A percentile compares a stretch with the other conserved stretches of the same genome.
Evolutionary conservation across 768 basidiomycete species (phyloP).

Genomic region (Brasilioporus rufonigricans): DNA sequence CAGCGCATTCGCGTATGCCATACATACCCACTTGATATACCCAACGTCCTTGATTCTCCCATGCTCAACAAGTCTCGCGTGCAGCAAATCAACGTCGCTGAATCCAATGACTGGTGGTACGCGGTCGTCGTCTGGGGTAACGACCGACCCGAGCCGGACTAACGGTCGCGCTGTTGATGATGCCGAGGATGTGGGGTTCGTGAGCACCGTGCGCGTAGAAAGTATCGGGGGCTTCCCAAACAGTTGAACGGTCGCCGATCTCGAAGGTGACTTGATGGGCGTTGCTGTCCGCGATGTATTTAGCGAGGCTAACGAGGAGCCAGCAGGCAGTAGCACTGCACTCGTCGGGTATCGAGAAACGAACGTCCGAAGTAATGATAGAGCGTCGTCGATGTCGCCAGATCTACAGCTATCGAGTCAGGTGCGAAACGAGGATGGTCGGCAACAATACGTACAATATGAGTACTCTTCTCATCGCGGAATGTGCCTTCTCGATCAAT

Average conservation of each 20-base stretch:
- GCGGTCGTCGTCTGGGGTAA: constrained; percentile 66
- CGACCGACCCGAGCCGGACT: constrained; percentile 62
- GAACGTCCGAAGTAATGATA: constrained; percentile 61
- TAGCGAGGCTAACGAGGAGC: not conserved
- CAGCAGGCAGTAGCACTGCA: constrained; percentile 39
- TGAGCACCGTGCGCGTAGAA: constrained; percentile 57
- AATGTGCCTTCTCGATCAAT: constrained; percentile 65
- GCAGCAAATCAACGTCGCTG: constrained; percentile 72
- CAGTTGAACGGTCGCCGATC: constrained; percentile 11
- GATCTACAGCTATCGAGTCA: constrained; percentile 35
- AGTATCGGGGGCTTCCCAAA: constrained; percentile 48
- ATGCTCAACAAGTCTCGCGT: constrained; percentile 62
- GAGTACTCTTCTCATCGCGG: constrained; percentile 63
- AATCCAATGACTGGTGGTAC: constrained; percentile 82
- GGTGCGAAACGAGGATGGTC: not conserved
- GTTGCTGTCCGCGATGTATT: not conserved
- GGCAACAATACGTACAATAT: constrained; percentile 50
- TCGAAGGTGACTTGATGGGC: not conserved
- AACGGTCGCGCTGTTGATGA: constrained; percentile 47
- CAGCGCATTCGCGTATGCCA: constrained; percentile 70
- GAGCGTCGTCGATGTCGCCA: constrained; percentile 48
- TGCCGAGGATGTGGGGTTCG: constrained; percentile 15
- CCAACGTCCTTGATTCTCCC: constrained; percentile 47
- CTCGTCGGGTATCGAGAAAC: constrained; percentile 61
- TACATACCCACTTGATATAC: constrained; percentile 71